Evolutionary conservation across 441 rosid genomes (phyloP).

Genomic region (Cnidoscolus chayamansa): DNA sequence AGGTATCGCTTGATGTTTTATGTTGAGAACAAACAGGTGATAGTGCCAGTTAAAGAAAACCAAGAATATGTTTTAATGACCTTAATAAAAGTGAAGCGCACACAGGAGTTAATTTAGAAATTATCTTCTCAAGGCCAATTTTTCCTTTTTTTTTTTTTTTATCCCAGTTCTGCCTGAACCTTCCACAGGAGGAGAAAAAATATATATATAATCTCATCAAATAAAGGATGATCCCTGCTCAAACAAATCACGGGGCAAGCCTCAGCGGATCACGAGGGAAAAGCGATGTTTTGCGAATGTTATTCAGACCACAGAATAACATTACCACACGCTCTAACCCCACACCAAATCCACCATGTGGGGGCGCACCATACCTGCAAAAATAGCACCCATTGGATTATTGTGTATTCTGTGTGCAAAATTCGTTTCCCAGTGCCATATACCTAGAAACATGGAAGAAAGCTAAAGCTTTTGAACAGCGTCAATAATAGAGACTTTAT

Average conservation of each 20-base stretch:
- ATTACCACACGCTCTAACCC: slow-evolving; percentile 87
- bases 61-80: too few species aligned
- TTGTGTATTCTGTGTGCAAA: too few species aligned
- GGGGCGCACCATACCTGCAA: slow-evolving; percentile 77
- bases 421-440: background rate
- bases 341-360: slow-evolving; percentile 85
- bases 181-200: background rate
- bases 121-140: background rate
- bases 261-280: slow-evolving; percentile 84
- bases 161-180: background rate
- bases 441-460: background rate
- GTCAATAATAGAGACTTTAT: too few species aligned
- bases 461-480: background rate
- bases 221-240: background rate
- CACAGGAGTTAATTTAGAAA: background rate
- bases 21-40: background rate
- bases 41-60: background rate
- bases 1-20: background rate
- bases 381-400: slow-evolving; percentile 10
- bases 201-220: background rate
- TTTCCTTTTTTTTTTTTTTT: background rate
- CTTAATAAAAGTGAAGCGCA: too few species aligned
- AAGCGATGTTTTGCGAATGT: slow-evolving; percentile 74
- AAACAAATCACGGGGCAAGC: slow-evolving; percentile 48
- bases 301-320: slow-evolving; percentile 76